Conservation (phyloP, 768 basidiomycete species). For the Termitomyces eurrhizus region DNA sequence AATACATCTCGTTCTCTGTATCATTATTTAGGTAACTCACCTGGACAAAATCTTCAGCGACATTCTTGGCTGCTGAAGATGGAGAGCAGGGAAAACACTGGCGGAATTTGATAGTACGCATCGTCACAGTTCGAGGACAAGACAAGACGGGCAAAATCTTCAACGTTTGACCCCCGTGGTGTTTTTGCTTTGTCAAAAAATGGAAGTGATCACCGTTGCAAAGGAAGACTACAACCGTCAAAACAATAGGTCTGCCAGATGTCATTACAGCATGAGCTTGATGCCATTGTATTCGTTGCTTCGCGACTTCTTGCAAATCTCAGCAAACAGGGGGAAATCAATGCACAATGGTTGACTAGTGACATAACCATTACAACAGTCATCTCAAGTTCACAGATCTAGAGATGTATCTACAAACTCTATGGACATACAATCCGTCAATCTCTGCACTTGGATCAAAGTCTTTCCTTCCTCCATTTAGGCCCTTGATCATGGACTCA, state of each 20-base stretch:
- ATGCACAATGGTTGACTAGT: no score
- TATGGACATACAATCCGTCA: no score
- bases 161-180: not conserved
- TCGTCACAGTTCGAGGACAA: not conserved
- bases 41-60: not conserved
- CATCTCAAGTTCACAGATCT: no score
- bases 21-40: not conserved
- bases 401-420: no score
- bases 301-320: not conserved
- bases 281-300: not conserved
- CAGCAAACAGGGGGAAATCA: not conserved
- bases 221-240: not conserved
- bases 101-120: not conserved
- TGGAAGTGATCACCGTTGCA: not conserved
- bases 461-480: no score
- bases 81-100: not conserved
- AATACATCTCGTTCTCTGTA: not conserved
- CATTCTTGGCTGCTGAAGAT: not conserved
- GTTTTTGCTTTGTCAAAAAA: not conserved
- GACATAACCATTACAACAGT: no score
- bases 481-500: no score
- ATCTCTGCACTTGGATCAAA: no score
- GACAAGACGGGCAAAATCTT: not conserved
- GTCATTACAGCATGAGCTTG: not conserved
- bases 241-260: not conserved